Evolutionary conservation across 176 grass and related monocot species (phyloP).

Genomic region (Sorghum bicolor): Sorghum_bicolor_NCBIv3 NC_012871.2:7521001-7521500

Average conservation of each 20-base stretch:
- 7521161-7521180: conserved; percentile 21
- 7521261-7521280: conserved; percentile 97
- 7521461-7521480: conserved; percentile 76
- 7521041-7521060: conserved; percentile 97
- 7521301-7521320: conserved; percentile 91
- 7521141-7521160: conserved; percentile 61
- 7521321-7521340: conserved; percentile 88
- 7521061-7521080: conserved; percentile 81
- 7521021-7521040: conserved; percentile 98
- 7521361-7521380: conserved; percentile 81
- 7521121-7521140: conserved; percentile 97
- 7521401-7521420: neutral
- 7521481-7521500: conserved; percentile 96
- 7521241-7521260: conserved; percentile 18
- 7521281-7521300: conserved; percentile 95
- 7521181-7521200: neutral
- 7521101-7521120: conserved; percentile 96
- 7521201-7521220: neutral
- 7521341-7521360: conserved; percentile 88
- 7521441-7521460: neutral
- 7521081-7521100: conserved; percentile 95
- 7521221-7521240: neutral
- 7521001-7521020: conserved; percentile 92
- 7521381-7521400: neutral
- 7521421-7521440: neutral